Evolutionary conservation across 2,329 filamentous ascomycete species (phyloP), one percentile per base, ranked within the genome.

Genomic region (Raffaelea albimanens): DNA sequence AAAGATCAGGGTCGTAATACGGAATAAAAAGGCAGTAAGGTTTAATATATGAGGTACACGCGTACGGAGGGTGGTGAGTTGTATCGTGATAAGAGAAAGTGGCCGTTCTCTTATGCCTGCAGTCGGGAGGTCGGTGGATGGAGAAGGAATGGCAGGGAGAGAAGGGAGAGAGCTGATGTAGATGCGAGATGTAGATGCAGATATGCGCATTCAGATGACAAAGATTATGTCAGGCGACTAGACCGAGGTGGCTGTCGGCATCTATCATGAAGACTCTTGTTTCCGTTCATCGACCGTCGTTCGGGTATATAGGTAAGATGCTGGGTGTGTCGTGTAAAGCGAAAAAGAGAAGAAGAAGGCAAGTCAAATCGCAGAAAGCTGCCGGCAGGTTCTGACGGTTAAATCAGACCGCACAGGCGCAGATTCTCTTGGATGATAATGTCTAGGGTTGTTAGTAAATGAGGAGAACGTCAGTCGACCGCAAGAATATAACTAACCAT

Each of bases 351-450:
- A 52, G 40, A 43, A 46, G 44, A 39, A 40, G 34, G 53, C 52
- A 49, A 48, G 43, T 55, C 52, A 50, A 56, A 55, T 56, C 9
- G 23, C 5, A 20, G 7, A n/a, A n/a, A 43, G 34, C 13, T 10
- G 34, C 13, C 7, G n/a, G 34, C 34, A 16, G 22, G 18, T 40
- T 48, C n/a, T n/a, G n/a, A n/a, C n/a, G n/a, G n/a, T n/a, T 53
- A 57, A 43, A 57, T 57, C 31, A 57, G 52, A 46, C 56, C 56
- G 43, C 56, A 57, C 22, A 57, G 52, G 40, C 93, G 85, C 56
- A 98, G 82, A 72, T 98, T 98, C 72, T 97, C 93, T 75, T 98
- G 93, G 67, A 98, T 98, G 72, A 98, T 98, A 67, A 98, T 98
- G 72, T 98, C 93, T 95, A 57, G 44, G 42, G 5, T 29, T 29